Base-by-base conservation (phyloP, 202 grass and related monocot species). In the Cymbopogon flexuosus region DNA sequence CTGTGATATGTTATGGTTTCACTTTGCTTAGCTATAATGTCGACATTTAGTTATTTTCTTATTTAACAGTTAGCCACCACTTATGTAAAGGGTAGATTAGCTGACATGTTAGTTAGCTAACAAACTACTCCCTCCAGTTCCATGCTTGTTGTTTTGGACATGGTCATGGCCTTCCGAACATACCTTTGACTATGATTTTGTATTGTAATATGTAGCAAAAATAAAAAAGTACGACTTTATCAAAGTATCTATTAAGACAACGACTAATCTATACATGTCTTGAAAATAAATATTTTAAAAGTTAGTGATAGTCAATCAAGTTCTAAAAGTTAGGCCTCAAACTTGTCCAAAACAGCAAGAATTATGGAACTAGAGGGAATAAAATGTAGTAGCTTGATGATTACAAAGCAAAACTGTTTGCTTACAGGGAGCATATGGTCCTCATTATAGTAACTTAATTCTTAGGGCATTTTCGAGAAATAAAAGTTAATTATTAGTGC, bases 1-100 rank as follows among this genome's bases (percentile, higher is more conserved):
- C 11, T 40, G 65, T 72, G 68, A 52, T 81, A 40, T 81, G 46
- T n/a, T 68, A 22, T 51, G 61, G 27, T 66, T 85, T 77, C 15
- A 30, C 42, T 84, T 88, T 34, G n/a, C 8, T 69, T 39, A 81
- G 40, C 42, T 81, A 69, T 76, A 41, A 5, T 40, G 11, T 34
- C 52, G 65, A 24, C 33, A 45, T 54, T 6, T 18, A 65, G 43
- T 72, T 68, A 35, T 78, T 72, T 87, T 65, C 58, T 58, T 46
- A 72, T 72, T 37, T 15, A 77, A 78, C 9, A 0, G 18, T 22
- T 43, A 39, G 16, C 39, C 39, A 40, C 39, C 39, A 67, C 40
- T 67, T 74, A 75, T 29, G 1, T 6, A 30, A 85, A 75, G 3
- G 5, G 12, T 39, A 36, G 19, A 54, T 63, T 80, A 72, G 4